These are phyloP conservation scores for Diaporthe citriasiana DNA, from an alignment of 2,329 filamentous ascomycete genomes.

Conservation along the genomic window DNA sequence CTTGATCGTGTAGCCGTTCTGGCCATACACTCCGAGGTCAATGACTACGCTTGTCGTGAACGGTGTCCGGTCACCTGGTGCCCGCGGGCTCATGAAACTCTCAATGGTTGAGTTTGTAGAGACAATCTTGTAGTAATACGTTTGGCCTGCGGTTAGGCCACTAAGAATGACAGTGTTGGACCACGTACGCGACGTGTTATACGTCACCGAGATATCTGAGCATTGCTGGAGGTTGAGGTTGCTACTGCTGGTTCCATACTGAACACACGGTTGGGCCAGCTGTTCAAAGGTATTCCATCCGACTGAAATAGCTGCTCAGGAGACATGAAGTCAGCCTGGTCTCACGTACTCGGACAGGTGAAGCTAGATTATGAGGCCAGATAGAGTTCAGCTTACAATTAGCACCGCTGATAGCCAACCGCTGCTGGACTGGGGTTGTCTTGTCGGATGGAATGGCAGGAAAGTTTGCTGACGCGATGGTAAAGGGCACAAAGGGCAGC, in stretches of 20 bases:
- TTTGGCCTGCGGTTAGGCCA: conserved; percentile 64
- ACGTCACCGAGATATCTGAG: conserved; percentile 39
- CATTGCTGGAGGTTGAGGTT: conserved; percentile 24
- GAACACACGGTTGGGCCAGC: conserved; percentile 35
- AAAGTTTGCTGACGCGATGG: conserved; percentile 30
- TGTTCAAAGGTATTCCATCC: conserved; percentile 42
- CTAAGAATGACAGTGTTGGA: conserved; percentile 41
- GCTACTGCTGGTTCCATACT: conserved; percentile 39
- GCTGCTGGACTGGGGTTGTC: conserved; percentile 40
- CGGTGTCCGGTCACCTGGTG: conserved; percentile 66
- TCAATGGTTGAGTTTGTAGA: conserved; percentile 68
- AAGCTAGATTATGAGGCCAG: neutral
- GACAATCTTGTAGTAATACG: conserved; percentile 72
- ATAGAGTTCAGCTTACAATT: conserved; percentile 30
- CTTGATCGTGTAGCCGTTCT: conserved; percentile 64
- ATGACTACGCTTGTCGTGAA: conserved; percentile 68
- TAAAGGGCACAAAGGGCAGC: conserved; percentile 17
- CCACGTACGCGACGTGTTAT: conserved; percentile 41
- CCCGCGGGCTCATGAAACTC: conserved; percentile 67
- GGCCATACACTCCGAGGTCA: conserved; percentile 68
- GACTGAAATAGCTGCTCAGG: conserved; percentile 56
- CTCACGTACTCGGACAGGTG: conserved; percentile 52
- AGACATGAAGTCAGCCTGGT: conserved; percentile 55
- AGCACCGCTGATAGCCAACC: conserved; percentile 40
- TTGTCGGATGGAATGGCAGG: conserved; percentile 40